Evolutionary conservation across 116 monocot species (phyloP).

Genomic region (Iris pallida): DNA sequence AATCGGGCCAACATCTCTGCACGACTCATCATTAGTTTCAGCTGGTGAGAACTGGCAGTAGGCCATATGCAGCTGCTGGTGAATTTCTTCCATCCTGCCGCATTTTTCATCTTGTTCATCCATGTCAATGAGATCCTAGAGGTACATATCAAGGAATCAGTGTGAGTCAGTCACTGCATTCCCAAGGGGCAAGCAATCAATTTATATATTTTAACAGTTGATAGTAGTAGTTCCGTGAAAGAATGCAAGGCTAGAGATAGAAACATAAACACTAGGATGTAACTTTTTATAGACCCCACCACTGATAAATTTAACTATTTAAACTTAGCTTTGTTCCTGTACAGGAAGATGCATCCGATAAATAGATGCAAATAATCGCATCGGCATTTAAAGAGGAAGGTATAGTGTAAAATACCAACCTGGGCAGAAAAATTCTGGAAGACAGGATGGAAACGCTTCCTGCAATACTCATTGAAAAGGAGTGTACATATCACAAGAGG

Average conservation of each 20-base stretch:
- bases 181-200: neutral
- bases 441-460: conserved; percentile 67
- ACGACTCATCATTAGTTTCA: neutral
- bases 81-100: conserved; percentile 67
- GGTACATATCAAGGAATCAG: neutral
- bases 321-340: no score
- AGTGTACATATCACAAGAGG: conserved; percentile 76
- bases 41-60: conserved; percentile 56
- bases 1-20: neutral
- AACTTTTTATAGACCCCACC: no score
- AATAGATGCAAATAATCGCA: no score
- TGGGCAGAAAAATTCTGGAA: conserved; percentile 65
- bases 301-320: no score
- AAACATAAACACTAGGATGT: conserved; percentile 4
- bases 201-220: neutral
- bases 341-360: no score
- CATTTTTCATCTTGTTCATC: conserved; percentile 56
- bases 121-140: conserved; percentile 78
- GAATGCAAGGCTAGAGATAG: neutral
- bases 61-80: conserved; percentile 37
- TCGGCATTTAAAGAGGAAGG: no score
- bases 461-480: conserved; percentile 90
- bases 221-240: neutral
- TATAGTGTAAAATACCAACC: conserved; percentile 31
- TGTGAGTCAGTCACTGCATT: no score